These are phyloP conservation scores for Escovopsis sp. DNA, from an alignment of 2,329 filamentous ascomycete species.

Conservation along the genomic window DNA sequence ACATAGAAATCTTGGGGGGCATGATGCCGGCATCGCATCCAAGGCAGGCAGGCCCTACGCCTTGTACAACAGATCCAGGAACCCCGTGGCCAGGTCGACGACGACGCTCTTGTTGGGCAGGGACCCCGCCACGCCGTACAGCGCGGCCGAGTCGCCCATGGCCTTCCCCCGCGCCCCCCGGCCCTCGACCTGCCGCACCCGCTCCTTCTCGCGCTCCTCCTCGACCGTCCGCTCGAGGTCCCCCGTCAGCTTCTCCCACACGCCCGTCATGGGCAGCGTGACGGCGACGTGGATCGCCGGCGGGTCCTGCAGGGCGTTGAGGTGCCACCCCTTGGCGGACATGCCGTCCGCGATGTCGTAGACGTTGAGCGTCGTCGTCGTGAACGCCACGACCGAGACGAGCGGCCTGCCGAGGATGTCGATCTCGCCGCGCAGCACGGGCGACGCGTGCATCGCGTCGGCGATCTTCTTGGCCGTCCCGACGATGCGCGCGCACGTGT, in stretches of 20 bases:
- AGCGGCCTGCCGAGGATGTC: slow-evolving; percentile 72
- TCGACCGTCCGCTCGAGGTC: slow-evolving; percentile 57
- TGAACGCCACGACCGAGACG: slow-evolving; percentile 83
- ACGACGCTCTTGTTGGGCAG: slow-evolving; percentile 93
- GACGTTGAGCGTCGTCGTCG: slow-evolving; percentile 68
- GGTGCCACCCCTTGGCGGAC: slow-evolving; percentile 75
- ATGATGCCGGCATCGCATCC: no score
- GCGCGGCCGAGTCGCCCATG: slow-evolving; percentile 65
- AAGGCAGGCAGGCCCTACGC: slow-evolving; percentile 46
- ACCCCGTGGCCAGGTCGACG: slow-evolving; percentile 76
- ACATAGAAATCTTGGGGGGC: no score
- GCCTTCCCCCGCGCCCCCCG: slow-evolving; percentile 51
- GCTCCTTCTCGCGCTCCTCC: slow-evolving; percentile 68
- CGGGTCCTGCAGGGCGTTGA: slow-evolving; percentile 85
- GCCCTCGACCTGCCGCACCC: slow-evolving; percentile 55
- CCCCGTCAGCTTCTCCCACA: slow-evolving; percentile 61
- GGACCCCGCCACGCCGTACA: slow-evolving; percentile 92
- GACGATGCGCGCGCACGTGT: slow-evolving; percentile 77
- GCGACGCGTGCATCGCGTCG: slow-evolving; percentile 54
- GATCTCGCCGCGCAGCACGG: slow-evolving; percentile 56
- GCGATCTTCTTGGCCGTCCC: slow-evolving; percentile 73
- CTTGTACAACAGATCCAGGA: slow-evolving; percentile 88
- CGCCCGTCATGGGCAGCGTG: slow-evolving; percentile 70
- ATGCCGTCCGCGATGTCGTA: slow-evolving; percentile 92
- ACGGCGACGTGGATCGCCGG: slow-evolving; percentile 90